Conservation (phyloP, 2,329 filamentous ascomycete genomes). For the Fusarium robinianum region DNA sequence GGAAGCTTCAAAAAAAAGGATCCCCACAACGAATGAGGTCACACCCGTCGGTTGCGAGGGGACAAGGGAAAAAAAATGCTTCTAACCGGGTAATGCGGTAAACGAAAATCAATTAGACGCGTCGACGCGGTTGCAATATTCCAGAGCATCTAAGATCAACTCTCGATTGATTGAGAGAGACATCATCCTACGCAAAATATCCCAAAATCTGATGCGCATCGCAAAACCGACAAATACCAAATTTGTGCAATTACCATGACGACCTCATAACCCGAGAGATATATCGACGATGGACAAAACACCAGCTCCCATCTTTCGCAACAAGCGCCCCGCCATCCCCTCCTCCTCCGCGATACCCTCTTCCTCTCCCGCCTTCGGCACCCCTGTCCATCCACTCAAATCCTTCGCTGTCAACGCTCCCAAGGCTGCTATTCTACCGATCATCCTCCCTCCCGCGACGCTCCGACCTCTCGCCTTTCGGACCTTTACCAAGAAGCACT, state of each 20-base stretch:
- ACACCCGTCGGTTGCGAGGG: constrained; percentile 14
- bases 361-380: constrained; percentile 88
- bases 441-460: constrained; percentile 84
- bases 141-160: background rate
- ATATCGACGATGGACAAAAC: constrained; percentile 44
- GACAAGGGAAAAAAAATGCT: constrained; percentile 30
- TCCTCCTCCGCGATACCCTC: constrained; percentile 72
- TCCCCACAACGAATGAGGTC: constrained; percentile 40
- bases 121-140: constrained; percentile 41
- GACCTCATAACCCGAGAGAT: constrained; percentile 13
- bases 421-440: constrained; percentile 75
- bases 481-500: constrained; percentile 97
- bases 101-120: constrained; percentile 46
- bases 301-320: constrained; percentile 46
- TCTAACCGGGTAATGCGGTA: constrained; percentile 34
- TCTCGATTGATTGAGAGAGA: constrained; percentile 13
- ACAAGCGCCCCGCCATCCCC: constrained; percentile 39
- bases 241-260: constrained; percentile 20
- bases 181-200: too few species aligned
- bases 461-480: constrained; percentile 90
- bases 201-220: constrained; percentile 11
- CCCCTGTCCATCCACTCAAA: constrained; percentile 77
- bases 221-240: background rate
- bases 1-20: too few species aligned
- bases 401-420: constrained; percentile 60